Percentiles rank a stretch among this genome's conserved stretches.
Evolutionary conservation across 768 basidiomycete species (phyloP).

Genomic region (Tulasnella sp.): DNA sequence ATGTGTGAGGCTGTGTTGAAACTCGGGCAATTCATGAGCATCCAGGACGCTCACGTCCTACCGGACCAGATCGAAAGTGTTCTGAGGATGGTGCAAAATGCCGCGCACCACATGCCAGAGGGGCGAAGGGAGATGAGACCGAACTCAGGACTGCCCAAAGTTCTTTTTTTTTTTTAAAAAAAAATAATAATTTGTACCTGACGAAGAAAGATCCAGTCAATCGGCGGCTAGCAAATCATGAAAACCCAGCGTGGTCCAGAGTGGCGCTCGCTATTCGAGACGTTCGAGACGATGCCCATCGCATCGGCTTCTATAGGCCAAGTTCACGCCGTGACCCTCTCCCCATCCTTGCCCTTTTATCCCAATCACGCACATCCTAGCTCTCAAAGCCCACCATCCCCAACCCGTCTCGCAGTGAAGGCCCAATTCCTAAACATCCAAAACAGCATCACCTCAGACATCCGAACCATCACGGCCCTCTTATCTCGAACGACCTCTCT

Average conservation of each 20-base stretch:
- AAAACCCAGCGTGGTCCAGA: constrained; percentile 55
- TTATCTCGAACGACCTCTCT: constrained; percentile 47
- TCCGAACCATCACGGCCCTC: constrained; percentile 74
- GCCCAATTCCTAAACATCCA: constrained; percentile 92
- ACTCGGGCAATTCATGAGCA: constrained; percentile 93
- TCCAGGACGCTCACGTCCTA: constrained; percentile 87
- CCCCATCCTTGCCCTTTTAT: constrained; percentile 27
- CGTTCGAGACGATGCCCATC: constrained; percentile 78
- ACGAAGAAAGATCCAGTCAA: too few species aligned
- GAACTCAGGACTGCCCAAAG: too few species aligned
- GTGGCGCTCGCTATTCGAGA: constrained; percentile 59
- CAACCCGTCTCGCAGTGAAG: constrained; percentile 39
- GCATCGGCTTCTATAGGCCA: constrained; percentile 97
- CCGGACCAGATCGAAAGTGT: constrained; percentile 82
- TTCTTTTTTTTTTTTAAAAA: too few species aligned
- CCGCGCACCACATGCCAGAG: constrained; percentile 97
- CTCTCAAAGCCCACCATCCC: not conserved
- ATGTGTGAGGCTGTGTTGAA: constrained; percentile 98
- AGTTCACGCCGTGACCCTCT: constrained; percentile 68
- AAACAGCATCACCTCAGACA: constrained; percentile 75
- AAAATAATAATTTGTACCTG: too few species aligned
- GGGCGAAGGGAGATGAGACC: constrained; percentile 93
- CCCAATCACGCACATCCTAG: constrained; percentile 36
- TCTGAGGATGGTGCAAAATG: constrained; percentile 82
- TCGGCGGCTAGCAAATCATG: constrained; percentile 68